Conservation (phyloP, 257 asterid species). For the Lithospermum erythrorhizon region DNA sequence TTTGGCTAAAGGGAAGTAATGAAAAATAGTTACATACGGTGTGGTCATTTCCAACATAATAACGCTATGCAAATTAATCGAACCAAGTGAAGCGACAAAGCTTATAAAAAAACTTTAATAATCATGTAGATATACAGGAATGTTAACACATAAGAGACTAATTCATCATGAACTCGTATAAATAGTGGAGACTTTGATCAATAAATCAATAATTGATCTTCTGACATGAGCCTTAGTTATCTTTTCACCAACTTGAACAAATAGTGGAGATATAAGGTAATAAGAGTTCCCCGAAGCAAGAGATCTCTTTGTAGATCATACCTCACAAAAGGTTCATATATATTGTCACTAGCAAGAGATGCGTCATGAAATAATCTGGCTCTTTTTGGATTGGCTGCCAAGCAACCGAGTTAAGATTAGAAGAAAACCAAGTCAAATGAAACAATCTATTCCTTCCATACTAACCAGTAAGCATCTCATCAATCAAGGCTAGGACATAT, state of each 20-base stretch:
- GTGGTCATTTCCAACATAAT: too few relatives aligned
- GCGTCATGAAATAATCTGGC: constrained; percentile 71
- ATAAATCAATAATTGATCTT: too few relatives aligned
- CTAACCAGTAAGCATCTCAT: constrained; percentile 78
- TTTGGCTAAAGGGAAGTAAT: too few relatives aligned
- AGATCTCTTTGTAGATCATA: constrained; percentile 20
- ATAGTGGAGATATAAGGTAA: too few relatives aligned
- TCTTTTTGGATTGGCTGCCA: constrained; percentile 80
- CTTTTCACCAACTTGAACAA: too few relatives aligned
- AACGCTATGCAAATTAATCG: too few relatives aligned
- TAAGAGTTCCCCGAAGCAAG: not conserved
- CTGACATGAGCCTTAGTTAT: too few relatives aligned
- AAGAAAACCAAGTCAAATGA: constrained; percentile 4
- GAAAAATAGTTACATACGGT: too few relatives aligned
- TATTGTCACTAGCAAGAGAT: constrained; percentile 57
- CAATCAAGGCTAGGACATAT: constrained; percentile 75
- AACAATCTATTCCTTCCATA: not conserved
- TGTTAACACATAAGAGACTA: not conserved
- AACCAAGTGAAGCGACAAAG: too few relatives aligned
- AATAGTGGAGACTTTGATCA: too few relatives aligned
- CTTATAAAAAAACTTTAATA: too few relatives aligned
- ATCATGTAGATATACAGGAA: not conserved
- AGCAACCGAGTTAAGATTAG: constrained; percentile 11
- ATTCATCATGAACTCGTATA: too few relatives aligned
- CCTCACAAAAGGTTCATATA: constrained; percentile 86